Evolutionary conservation across 2,329 filamentous ascomycete species (phyloP).

Genomic region (Fusarium dlaminii): DNA sequence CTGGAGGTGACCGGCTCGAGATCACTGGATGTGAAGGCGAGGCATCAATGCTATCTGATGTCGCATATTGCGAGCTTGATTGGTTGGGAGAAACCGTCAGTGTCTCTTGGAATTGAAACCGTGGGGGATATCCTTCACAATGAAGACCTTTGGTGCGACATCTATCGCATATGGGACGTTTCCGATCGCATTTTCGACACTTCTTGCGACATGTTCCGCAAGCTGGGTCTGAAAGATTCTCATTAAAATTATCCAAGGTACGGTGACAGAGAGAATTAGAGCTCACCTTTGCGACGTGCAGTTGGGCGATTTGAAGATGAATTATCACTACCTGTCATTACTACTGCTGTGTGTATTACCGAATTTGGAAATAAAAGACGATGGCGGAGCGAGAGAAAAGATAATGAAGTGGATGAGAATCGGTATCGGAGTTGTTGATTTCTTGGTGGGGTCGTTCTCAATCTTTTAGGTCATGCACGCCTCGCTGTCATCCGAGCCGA

Average conservation of each 20-base stretch:
- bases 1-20: not conserved
- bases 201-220: conserved; percentile 47
- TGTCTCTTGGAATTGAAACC: conserved; percentile 43
- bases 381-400: not conserved
- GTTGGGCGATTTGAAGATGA: conserved; percentile 16
- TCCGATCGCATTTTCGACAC: conserved; percentile 46
- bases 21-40: not conserved
- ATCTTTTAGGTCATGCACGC: not conserved
- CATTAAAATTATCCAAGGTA: not conserved
- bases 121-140: conserved; percentile 45
- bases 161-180: conserved; percentile 43
- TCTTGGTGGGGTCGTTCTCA: not conserved
- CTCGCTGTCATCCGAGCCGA: not conserved
- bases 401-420: not conserved
- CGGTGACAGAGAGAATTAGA: accelerated
- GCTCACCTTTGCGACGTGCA: conserved; percentile 34
- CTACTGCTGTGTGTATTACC: conserved; percentile 11
- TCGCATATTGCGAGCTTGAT: accelerated
- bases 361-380: not conserved
- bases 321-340: conserved; percentile 8
- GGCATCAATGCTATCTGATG: not conserved
- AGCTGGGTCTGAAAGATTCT: conserved; percentile 37
- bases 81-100: not conserved
- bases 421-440: not conserved
- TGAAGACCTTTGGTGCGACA: conserved; percentile 43